Conservation (phyloP, 2,329 filamentous ascomycete genomes). For the Tolypocladium sp. region DNA sequence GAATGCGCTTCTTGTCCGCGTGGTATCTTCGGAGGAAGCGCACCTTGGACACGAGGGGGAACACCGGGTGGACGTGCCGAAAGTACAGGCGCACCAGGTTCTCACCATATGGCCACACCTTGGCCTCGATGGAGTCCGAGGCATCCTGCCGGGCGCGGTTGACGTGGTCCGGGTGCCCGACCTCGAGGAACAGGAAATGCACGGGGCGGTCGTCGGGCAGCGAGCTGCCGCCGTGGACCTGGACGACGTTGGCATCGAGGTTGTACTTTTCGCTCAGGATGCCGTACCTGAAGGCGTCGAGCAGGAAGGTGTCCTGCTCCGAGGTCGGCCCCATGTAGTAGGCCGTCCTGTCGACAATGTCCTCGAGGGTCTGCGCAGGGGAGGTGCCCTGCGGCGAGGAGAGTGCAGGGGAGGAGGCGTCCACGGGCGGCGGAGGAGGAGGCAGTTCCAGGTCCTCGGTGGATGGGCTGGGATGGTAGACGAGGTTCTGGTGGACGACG, state of each 20-base stretch:
- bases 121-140: slow-evolving; percentile 31
- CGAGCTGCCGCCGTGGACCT: slow-evolving; percentile 27
- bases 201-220: slow-evolving; percentile 27
- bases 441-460: not conserved
- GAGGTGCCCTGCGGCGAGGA: not conserved
- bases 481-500: slow-evolving; percentile 16
- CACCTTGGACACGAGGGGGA: slow-evolving; percentile 33
- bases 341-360: slow-evolving; percentile 29
- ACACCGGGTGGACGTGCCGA: slow-evolving; percentile 32
- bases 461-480: not conserved
- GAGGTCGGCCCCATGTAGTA: slow-evolving; percentile 34
- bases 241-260: slow-evolving; percentile 34
- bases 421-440: not conserved
- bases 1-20: slow-evolving; percentile 26
- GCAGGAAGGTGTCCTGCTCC: slow-evolving; percentile 37
- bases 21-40: slow-evolving; percentile 30
- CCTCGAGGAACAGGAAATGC: slow-evolving; percentile 34
- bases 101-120: slow-evolving; percentile 29
- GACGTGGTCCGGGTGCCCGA: slow-evolving; percentile 34
- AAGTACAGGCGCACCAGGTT: slow-evolving; percentile 35
- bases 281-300: slow-evolving; percentile 36
- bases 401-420: not conserved
- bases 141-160: slow-evolving; percentile 24
- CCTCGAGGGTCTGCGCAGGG: slow-evolving; percentile 28
- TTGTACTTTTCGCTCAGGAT: slow-evolving; percentile 34